Percentiles rank a stretch among this genome's conserved stretches.
phyloP scores from a whole-genome alignment of 768 basidiomycete species.

The Lyophyllum shimeji region DNA sequence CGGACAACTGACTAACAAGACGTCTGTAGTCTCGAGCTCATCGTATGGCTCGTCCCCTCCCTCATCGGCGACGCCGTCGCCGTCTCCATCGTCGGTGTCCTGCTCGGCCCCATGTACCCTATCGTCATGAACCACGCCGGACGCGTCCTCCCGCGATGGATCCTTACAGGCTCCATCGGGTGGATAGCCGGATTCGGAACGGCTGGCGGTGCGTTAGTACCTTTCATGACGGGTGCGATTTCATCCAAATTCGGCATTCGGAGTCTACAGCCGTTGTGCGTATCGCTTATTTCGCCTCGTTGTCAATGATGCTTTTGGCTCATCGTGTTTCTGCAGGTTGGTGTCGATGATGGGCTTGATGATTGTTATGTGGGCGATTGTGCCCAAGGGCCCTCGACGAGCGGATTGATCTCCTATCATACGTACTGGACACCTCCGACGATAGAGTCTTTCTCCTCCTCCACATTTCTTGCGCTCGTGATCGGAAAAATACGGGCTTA shows the following conservation, averaged over 20 bases:
- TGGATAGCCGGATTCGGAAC: conserved; percentile 72
- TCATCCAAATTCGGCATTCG: conserved; percentile 61
- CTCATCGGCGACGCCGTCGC: conserved; percentile 64
- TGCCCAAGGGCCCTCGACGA: conserved; percentile 31
- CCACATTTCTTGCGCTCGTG: too few relatives aligned
- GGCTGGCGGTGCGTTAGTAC: conserved; percentile 69
- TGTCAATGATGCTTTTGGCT: background rate
- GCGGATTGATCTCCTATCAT: conserved; percentile 19
- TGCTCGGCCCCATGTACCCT: conserved; percentile 78
- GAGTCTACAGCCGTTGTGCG: conserved; percentile 63
- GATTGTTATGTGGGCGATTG: conserved; percentile 55
- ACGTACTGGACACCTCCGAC: too few relatives aligned
- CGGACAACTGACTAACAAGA: background rate
- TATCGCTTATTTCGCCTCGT: conserved; percentile 23
- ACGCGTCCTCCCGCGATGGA: conserved; percentile 66
- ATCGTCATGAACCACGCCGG: conserved; percentile 71
- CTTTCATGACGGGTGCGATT: conserved; percentile 72
- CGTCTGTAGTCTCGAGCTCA: conserved; percentile 50
- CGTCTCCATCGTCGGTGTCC: conserved; percentile 60
- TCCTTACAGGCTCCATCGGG: conserved; percentile 64
- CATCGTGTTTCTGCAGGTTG: conserved; percentile 35
- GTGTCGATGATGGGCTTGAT: conserved; percentile 62
- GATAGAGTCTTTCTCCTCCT: too few relatives aligned
- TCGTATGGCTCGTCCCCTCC: conserved; percentile 70
- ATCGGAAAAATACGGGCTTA: too few relatives aligned